Conservation (phyloP, 805 yeast species). For the Lachancea waltii region DNA sequence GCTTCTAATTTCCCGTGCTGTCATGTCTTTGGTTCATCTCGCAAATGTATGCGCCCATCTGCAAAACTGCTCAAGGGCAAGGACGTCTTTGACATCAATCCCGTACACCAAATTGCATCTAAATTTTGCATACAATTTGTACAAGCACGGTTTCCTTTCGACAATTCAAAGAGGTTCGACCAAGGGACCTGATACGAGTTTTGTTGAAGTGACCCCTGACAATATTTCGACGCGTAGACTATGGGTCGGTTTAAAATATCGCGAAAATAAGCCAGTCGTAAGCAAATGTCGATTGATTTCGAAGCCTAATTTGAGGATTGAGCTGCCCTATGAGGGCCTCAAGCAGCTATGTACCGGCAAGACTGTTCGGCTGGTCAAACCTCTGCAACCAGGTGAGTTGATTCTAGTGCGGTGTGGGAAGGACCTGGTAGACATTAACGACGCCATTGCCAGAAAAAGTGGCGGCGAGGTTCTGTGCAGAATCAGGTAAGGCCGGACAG, state of each 20-base stretch:
- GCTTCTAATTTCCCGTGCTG: slow-evolving; percentile 5
- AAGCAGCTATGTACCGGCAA: slow-evolving; percentile 69
- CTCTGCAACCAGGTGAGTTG: slow-evolving; percentile 85
- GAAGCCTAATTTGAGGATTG: slow-evolving; percentile 76
- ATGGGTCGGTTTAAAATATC: slow-evolving; percentile 89
- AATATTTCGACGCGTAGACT: slow-evolving; percentile 79
- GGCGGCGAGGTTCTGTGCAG: slow-evolving; percentile 79
- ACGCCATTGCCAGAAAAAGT: slow-evolving; percentile 69
- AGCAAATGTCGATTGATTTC: slow-evolving; percentile 65
- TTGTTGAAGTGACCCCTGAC: slow-evolving; percentile 77
- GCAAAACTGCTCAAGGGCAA: slow-evolving; percentile 78
- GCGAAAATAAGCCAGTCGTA: slow-evolving; percentile 72
- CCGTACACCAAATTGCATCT: slow-evolving; percentile 81
- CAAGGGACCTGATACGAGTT: slow-evolving; percentile 72
- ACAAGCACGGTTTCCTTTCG: slow-evolving; percentile 84
- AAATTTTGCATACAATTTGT: slow-evolving; percentile 74
- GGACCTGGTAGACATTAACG: slow-evolving; percentile 68
- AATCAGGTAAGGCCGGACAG: slow-evolving; percentile 37
- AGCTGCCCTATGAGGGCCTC: slow-evolving; percentile 57
- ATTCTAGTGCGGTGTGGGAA: slow-evolving; percentile 56
- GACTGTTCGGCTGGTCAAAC: slow-evolving; percentile 65
- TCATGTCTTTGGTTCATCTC: slow-evolving; percentile 82
- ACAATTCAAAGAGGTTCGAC: slow-evolving; percentile 80
- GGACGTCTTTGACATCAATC: slow-evolving; percentile 64
- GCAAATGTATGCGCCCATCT: slow-evolving; percentile 83